Evolutionary conservation across 768 basidiomycete genomes (phyloP), one percentile per base, ranked within the genome.

Genomic region (Melanogaster broomeanus): DNA sequence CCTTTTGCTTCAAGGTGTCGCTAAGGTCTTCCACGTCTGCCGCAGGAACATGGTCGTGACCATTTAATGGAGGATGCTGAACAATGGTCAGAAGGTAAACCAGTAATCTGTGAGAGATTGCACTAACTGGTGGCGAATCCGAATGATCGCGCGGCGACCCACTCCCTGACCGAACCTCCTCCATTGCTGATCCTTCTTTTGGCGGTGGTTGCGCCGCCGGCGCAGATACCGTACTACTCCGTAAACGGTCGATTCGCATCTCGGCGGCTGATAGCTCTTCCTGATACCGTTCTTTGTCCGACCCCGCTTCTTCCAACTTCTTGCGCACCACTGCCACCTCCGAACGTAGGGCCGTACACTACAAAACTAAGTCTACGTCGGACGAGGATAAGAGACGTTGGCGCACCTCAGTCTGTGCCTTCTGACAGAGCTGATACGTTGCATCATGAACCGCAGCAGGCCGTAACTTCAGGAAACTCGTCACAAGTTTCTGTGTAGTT

Each of bases 61-160:
- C 76, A 54, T 79, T 79, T 16, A 58, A 31, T 46, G 68, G 71
- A 28, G 63, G 60, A 43, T 65, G 77, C 84, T 88, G 63, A 3
- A 27, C 59, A 44, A 49, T 27, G 15, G 74, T 86, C 75, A 69
- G 54, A 10, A n/a, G 45, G 27, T n/a, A 2, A n/a, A 35, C 16
- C 18, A 66, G 59, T 41, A 59, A 62, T 7, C 6, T 24, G 33
- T 44, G 72, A 76, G 73, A 76, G 8, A 19, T 74, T 76, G n/a
- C 77, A 87, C 88, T 82, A 80, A 88, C 88, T 75, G 74, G 78
- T 69, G 85, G 82, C 77, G 84, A 79, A 73, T 78, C 81, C 70
- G 79, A 76, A 70, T 74, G 74, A 60, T 66, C 67, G 65, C 71
- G 73, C 57, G 75, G 57, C 11, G 69, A 70, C 76, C 78, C 75